Conservation (phyloP, 768 basidiomycete species). For the Austroboletus festivus region DNA sequence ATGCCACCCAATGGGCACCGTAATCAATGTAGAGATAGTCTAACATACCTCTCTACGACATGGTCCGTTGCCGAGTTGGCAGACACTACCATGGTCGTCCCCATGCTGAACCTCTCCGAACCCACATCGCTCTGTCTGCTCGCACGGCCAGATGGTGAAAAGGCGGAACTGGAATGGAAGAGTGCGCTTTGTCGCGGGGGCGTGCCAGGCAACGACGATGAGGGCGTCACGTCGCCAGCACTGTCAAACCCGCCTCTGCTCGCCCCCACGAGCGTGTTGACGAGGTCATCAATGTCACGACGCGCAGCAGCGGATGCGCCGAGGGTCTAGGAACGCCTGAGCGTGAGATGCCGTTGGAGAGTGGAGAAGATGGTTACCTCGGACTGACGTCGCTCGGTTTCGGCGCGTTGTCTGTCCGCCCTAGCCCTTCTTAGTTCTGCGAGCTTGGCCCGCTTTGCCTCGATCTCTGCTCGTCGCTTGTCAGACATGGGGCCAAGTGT, state of each 20-base stretch:
- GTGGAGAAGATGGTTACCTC: constrained; percentile 20
- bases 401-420: constrained; percentile 61
- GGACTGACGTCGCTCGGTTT: constrained; percentile 37
- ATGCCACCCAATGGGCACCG: constrained; percentile 3
- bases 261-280: constrained; percentile 53
- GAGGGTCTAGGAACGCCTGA: constrained; percentile 27
- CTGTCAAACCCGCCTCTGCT: constrained; percentile 50
- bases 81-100: constrained; percentile 44
- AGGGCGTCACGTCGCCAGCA: constrained; percentile 60
- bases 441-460: constrained; percentile 85
- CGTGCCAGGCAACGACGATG: constrained; percentile 69
- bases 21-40: not conserved
- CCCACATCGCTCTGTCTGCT: constrained; percentile 71
- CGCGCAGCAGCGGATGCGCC: constrained; percentile 42
- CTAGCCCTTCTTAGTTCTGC: constrained; percentile 79
- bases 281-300: constrained; percentile 68
- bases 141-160: constrained; percentile 54
- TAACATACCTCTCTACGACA: constrained; percentile 63
- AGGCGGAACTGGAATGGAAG: constrained; percentile 35
- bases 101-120: constrained; percentile 44
- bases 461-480: constrained; percentile 80
- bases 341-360: not conserved
- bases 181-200: constrained; percentile 45
- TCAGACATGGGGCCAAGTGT: constrained; percentile 45
- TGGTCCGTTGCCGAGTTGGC: constrained; percentile 60